phyloP scores from a whole-genome alignment of 805 yeast species.

The Blastobotrys parvus region DNA sequence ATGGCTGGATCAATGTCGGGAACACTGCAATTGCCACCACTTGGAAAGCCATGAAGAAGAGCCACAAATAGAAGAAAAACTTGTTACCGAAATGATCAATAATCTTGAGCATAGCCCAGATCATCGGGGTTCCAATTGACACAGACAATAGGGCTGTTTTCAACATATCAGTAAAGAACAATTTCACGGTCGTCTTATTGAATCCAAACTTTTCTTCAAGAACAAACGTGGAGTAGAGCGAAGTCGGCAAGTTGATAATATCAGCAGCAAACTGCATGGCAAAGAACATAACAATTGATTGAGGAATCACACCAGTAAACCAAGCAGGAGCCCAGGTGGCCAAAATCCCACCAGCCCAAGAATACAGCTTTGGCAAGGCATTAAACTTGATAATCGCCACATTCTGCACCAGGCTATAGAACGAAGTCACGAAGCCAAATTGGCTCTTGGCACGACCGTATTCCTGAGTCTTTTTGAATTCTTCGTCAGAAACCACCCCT shows the following conservation, averaged over 20 bases:
- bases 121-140: conserved; percentile 61
- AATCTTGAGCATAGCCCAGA: conserved; percentile 71
- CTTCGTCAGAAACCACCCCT: conserved; percentile 60
- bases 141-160: conserved; percentile 49
- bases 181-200: conserved; percentile 67
- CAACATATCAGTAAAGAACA: conserved; percentile 67
- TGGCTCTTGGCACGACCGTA: conserved; percentile 73
- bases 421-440: conserved; percentile 51
- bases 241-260: conserved; percentile 54
- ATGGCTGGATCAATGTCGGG: conserved; percentile 85
- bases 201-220: conserved; percentile 90
- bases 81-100: conserved; percentile 70
- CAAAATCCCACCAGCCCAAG: conserved; percentile 34
- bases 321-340: conserved; percentile 28
- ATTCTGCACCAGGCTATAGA: conserved; percentile 47
- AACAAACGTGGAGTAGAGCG: conserved; percentile 73
- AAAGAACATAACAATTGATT: conserved; percentile 58
- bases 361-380: conserved; percentile 57
- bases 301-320: conserved; percentile 51
- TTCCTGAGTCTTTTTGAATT: conserved; percentile 65
- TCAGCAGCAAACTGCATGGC: conserved; percentile 43
- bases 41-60: conserved; percentile 62
- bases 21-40: conserved; percentile 63
- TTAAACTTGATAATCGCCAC: conserved; percentile 51
- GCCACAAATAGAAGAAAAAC: conserved; percentile 74